Evolutionary conservation across 805 yeast genomes (phyloP).

Genomic region (Hanseniaspora clermontiae): DNA sequence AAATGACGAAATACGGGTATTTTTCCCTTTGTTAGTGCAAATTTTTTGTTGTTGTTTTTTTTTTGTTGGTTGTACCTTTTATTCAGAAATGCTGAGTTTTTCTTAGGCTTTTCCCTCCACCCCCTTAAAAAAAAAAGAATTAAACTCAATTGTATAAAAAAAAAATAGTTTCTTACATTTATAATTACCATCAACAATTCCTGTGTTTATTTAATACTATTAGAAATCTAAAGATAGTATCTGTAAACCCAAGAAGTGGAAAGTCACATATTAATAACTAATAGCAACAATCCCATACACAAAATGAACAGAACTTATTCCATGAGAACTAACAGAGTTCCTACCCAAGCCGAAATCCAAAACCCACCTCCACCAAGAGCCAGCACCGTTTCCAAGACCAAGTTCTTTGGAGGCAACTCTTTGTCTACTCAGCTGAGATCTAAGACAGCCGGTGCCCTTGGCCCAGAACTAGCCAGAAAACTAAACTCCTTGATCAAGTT

Average conservation of each 20-base stretch:
- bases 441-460: constrained; percentile 63
- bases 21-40: neutral
- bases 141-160: too few relatives aligned
- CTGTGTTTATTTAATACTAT: too few relatives aligned
- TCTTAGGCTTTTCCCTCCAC: too few relatives aligned
- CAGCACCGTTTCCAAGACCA: constrained; percentile 67
- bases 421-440: constrained; percentile 48
- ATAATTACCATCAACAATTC: too few relatives aligned
- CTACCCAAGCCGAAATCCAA: constrained; percentile 90
- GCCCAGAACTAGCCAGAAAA: constrained; percentile 69
- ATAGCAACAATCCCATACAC: neutral
- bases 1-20: constrained; percentile 24
- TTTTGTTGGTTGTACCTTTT: too few relatives aligned
- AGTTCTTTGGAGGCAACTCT: constrained; percentile 78
- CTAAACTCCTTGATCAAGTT: constrained; percentile 62
- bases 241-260: neutral
- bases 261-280: neutral
- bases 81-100: too few relatives aligned
- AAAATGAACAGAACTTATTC: constrained; percentile 77
- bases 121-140: neutral
- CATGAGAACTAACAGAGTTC: constrained; percentile 76
- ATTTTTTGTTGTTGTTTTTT: too few relatives aligned
- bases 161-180: too few relatives aligned
- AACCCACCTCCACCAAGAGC: constrained; percentile 86
- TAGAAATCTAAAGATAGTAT: too few relatives aligned